phyloP scores from a whole-genome alignment of 441 rosid genomes.

The Pelargonium australe region DNA sequence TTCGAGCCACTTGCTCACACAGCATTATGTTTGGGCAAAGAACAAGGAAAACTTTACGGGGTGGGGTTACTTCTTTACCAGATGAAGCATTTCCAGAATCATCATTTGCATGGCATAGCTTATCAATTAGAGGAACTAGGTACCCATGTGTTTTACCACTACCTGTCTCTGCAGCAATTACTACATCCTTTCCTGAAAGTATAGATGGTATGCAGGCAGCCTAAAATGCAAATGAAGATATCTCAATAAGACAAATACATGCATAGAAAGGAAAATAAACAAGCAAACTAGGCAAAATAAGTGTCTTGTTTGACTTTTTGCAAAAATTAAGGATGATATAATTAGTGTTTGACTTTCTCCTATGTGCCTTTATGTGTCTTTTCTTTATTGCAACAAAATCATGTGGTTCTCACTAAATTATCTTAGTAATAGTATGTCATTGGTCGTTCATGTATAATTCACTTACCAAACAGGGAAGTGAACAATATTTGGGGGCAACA shows the following conservation, averaged over 20 bases:
- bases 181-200: constrained; percentile 77
- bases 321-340: no score
- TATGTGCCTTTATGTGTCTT: no score
- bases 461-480: no score
- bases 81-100: constrained; percentile 13
- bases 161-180: constrained; percentile 91
- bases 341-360: no score
- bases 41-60: constrained; percentile 43
- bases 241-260: background rate
- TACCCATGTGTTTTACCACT: constrained; percentile 89
- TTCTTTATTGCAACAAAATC: no score
- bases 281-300: no score
- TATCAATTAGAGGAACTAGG: constrained; percentile 64
- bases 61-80: constrained; percentile 19
- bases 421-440: no score
- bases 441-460: no score
- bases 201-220: constrained; percentile 64
- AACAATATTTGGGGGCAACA: no score
- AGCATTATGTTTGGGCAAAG: constrained; percentile 86
- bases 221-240: constrained; percentile 29
- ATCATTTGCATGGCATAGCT: constrained; percentile 23
- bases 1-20: constrained; percentile 83
- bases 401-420: no score
- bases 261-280: no score
- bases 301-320: no score